Evolutionary conservation across 768 basidiomycete genomes (phyloP).

Genomic region (Tricholoma matsutake): DNA sequence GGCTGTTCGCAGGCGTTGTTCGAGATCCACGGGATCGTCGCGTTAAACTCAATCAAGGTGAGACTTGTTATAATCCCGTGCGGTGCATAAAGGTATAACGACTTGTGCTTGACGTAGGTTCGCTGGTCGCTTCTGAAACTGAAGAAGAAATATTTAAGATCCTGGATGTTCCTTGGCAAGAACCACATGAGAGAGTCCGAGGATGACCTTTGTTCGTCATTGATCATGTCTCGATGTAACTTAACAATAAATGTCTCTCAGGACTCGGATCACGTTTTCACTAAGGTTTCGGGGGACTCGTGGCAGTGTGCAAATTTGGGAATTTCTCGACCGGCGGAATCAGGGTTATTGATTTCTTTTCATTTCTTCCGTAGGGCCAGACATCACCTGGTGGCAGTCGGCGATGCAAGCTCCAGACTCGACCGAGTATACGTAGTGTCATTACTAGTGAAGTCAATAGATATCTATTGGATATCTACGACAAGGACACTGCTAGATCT

Average conservation of each 20-base stretch:
- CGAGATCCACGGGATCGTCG: conserved; percentile 63
- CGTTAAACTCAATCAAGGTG: conserved; percentile 61
- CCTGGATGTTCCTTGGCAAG: conserved; percentile 78
- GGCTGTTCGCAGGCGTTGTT: conserved; percentile 69
- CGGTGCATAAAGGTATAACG: neutral
- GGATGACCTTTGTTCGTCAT: conserved; percentile 22
- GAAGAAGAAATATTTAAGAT: conserved; percentile 85
- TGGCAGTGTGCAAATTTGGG: too few relatives aligned
- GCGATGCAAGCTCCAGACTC: neutral
- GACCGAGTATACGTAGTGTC: too few relatives aligned
- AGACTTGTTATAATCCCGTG: neutral
- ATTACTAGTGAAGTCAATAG: too few relatives aligned
- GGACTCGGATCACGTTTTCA: too few relatives aligned
- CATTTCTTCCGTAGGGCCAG: too few relatives aligned
- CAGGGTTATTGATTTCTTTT: too few relatives aligned
- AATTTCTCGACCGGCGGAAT: too few relatives aligned
- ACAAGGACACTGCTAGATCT: neutral
- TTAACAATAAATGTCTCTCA: too few relatives aligned
- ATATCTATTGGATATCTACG: neutral
- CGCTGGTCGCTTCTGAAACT: conserved; percentile 73
- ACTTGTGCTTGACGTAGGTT: conserved; percentile 38
- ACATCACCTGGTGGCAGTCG: neutral
- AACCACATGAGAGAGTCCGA: conserved; percentile 69
- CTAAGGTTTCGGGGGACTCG: too few relatives aligned
- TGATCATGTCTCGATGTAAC: neutral